Evolutionary conservation across 78 protist species (phyloP), one percentile per base, ranked within the genome.

Genomic region (Bodo saltans): DNA sequence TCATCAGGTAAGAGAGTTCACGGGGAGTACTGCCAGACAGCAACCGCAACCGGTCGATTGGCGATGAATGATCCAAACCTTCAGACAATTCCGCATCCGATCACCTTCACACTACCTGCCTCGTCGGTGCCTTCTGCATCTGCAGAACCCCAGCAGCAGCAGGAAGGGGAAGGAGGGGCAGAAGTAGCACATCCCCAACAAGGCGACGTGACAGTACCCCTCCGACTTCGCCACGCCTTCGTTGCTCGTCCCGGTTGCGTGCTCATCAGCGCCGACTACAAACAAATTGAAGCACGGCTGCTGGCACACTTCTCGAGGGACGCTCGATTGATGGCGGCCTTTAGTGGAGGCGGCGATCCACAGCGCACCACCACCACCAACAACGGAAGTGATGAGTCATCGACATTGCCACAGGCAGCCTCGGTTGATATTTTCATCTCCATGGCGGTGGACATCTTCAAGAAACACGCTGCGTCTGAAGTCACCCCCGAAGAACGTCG

Each of bases 21-120:
- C 40, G 74, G 53, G 17, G 8, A 17, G 29, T 37, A 39, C 39
- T 81, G 47, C 40, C 85, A 81, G 8, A 81, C 85, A 23, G 74
- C 85, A 27, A 67, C 78, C 37, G 47, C 12, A 71, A 81, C 85
- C 42, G 85, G 85, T 2, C 33, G 85, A 3, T 42, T 81, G 23
- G 35, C 74, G 17, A 32, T 70, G 70, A 69, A 17, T n/a, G 74
- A 81, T 68, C 85, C 85, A 2, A 70, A 67, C 72, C 85, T 81
- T 30, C 85, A 81, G 39, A 81, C 73, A 4, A 81, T 70, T 42
- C 85, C 85, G 39, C 85, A 37, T 26, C 85, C 85, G 32, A n/a
- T 81, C 42, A 30, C 3, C 4, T 81, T 81, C 85, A 39, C 23
- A 30, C 78, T 70, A 3, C 73, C 73, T 26, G 3, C n/a, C 32